phyloP scores from a whole-genome alignment of 139 green algal genomes.

The Coelastrella sp. region DNA sequence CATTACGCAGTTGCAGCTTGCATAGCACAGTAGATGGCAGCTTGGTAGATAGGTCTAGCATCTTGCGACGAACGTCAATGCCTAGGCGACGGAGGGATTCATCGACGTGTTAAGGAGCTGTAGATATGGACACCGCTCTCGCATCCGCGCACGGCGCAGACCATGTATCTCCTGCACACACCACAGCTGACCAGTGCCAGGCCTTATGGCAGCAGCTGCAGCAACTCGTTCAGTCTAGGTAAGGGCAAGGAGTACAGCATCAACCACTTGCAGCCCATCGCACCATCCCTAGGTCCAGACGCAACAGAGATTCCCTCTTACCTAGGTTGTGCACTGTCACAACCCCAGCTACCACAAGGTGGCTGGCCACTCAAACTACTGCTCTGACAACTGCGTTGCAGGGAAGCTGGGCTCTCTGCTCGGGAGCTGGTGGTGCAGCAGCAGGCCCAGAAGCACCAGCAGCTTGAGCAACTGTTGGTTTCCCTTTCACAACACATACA shows the following conservation, averaged over 20 bases:
- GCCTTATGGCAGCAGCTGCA: slow-evolving; percentile 32
- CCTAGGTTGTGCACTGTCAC: neutral
- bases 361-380: neutral
- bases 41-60: neutral
- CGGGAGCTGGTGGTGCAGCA: slow-evolving; percentile 28
- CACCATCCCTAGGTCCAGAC: neutral
- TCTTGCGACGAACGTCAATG: neutral
- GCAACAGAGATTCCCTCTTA: neutral
- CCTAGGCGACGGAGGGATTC: neutral
- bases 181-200: neutral
- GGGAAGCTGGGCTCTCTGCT: slow-evolving; percentile 9
- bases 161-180: neutral
- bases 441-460: neutral
- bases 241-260: neutral
- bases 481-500: slow-evolving; percentile 14
- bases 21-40: neutral
- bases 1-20: neutral
- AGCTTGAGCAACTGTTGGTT: neutral
- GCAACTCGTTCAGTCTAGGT: slow-evolving; percentile 10
- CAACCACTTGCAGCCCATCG: neutral
- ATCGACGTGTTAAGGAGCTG: neutral
- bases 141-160: neutral
- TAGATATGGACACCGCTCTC: neutral
- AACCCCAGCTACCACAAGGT: neutral
- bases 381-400: neutral